Evolutionary conservation across 1,284 basidiomycete species (phyloP), one percentile per base, ranked within the genome.

Genomic region (Meripilus lineatus): DNA sequence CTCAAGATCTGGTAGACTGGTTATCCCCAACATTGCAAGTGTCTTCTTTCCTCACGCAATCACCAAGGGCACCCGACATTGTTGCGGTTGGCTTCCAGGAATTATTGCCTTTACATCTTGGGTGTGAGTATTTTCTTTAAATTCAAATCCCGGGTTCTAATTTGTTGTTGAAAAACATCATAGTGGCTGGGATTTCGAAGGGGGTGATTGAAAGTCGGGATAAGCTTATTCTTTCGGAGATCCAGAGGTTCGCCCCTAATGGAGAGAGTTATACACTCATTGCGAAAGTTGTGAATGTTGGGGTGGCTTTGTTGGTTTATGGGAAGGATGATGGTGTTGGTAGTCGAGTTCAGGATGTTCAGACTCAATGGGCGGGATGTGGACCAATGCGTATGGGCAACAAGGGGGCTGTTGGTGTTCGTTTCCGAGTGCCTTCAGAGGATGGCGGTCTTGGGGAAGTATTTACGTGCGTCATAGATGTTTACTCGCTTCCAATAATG

Each of bases 61-160:
- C 73, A 42, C 70, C 68, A 18, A 69, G 75, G 40, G 77, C 81
- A 2, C 81, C 88, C 24, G 92, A 93, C 61, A 82, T 94, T 26
- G 79, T 93, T 43, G 91, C 84, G 1, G 84, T 94, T 37, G 91
- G 91, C 10, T 93, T 94, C 54, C 91, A 94, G 58, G 91, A 94
- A 61, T 74, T 93, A 33, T 70, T 93, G 8, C 90, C 91, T 4
- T 71, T 94, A 21, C 86, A 89, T 57, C 75, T 89, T 40, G 84
- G 85, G 50, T 71, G 87, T 88, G 65, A 57, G 84, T 74, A 42
- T 37, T 23, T 45, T 49, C 37, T 32, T 43, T 30, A 30, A 10
- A n/a, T 30, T 8, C n/a, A 10, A n/a, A 30, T 30, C 8, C n/a
- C 23, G 48, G 13, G 21, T 21, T 5, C 47, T 48, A 35, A 34